Percentiles rank a stretch among this genome's conserved stretches.
Conservation (phyloP, 2,329 filamentous ascomycete species). For the Amauroascus verrucosus region DNA sequence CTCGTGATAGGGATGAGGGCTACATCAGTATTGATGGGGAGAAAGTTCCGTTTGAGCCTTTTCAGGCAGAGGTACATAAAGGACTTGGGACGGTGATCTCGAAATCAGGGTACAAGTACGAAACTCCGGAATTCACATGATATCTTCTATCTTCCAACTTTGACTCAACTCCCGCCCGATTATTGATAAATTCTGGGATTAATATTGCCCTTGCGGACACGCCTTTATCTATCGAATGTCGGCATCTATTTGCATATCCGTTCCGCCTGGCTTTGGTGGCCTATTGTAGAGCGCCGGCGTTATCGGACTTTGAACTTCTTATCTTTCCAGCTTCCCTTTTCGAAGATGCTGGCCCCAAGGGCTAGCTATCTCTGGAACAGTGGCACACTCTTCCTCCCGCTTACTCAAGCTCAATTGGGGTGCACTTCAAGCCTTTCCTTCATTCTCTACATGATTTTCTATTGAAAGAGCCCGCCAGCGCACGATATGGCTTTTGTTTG, state of each 20-base stretch:
- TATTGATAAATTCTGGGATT: background rate
- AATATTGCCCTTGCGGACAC: background rate
- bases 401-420: background rate
- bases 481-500: too few species aligned
- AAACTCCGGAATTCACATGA: conserved; percentile 38
- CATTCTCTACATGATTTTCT: background rate
- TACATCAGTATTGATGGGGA: conserved; percentile 95
- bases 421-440: background rate
- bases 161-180: background rate
- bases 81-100: conserved; percentile 78
- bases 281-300: background rate
- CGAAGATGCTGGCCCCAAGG: background rate
- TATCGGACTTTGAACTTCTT: background rate
- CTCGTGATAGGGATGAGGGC: conserved; percentile 58
- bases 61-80: conserved; percentile 80
- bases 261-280: background rate
- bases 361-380: background rate
- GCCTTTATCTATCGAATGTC: background rate
- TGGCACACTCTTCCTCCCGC: background rate
- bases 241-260: background rate
- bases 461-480: too few species aligned
- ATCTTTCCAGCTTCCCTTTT: background rate
- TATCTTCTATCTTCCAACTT: too few species aligned
- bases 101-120: conserved; percentile 60
- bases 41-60: conserved; percentile 71